phyloP scores from a whole-genome alignment of 2,329 filamentous ascomycete species.

The Echinosphaeria canescens region DNA sequence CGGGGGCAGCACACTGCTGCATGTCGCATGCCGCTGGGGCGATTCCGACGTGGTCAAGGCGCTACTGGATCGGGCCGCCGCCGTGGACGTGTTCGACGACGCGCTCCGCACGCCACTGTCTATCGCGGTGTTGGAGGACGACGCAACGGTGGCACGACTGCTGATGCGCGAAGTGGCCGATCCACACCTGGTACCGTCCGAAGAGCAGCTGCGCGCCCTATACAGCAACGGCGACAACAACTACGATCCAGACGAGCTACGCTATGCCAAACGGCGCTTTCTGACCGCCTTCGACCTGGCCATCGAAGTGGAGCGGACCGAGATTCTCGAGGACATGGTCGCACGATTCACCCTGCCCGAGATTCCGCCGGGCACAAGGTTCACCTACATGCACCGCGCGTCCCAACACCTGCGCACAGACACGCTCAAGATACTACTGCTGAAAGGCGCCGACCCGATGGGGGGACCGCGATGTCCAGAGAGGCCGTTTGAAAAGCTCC shows the following conservation, averaged over 20 bases:
- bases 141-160: constrained; percentile 1
- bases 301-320: constrained; percentile 4
- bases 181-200: constrained; percentile 6
- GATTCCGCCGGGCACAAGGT: constrained; percentile 1
- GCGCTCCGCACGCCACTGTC: constrained; percentile 6
- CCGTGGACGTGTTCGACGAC: constrained; percentile 7
- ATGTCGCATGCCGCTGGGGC: constrained; percentile 6
- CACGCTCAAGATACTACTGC: constrained; percentile 5
- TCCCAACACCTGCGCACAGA: constrained; percentile 3
- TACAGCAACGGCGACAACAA: not conserved
- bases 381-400: constrained; percentile 5
- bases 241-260: constrained; percentile 3
- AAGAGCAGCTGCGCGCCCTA: constrained; percentile 3
- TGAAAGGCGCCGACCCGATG: constrained; percentile 2
- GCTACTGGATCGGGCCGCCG: constrained; percentile 6
- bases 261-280: constrained; percentile 3
- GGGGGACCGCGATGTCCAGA: not conserved
- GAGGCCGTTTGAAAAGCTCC: no score
- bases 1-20: constrained; percentile 6
- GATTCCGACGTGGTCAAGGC: constrained; percentile 4
- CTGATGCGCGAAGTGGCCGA: constrained; percentile 7
- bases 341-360: constrained; percentile 5
- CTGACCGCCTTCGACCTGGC: constrained; percentile 7
- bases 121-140: constrained; percentile 5
- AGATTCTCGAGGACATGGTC: constrained; percentile 5